Percentiles rank a stretch among this genome's conserved stretches.
These are phyloP conservation scores for Penicillium sp. DNA, from an alignment of 2,329 filamentous ascomycete genomes.

Conservation along the genomic window DNA sequence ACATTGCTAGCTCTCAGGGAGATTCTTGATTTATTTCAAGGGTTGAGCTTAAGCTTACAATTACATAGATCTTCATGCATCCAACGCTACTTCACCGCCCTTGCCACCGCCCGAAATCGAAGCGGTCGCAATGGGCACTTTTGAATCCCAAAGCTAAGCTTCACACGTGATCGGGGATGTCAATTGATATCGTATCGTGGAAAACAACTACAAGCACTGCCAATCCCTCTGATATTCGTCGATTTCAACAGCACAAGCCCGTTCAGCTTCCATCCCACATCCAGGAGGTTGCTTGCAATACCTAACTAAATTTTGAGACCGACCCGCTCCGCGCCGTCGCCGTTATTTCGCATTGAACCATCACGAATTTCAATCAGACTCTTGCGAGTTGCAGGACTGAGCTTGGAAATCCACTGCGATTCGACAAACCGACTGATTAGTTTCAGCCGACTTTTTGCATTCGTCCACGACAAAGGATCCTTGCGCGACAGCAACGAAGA, in stretches of 20 bases:
- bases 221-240: not conserved
- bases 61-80: no score
- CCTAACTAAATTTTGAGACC: not conserved
- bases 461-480: not conserved
- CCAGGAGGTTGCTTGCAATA: not conserved
- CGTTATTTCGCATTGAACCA: not conserved
- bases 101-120: not conserved
- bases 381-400: not conserved
- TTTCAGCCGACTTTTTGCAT: not conserved
- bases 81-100: not conserved
- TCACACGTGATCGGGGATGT: constrained; percentile 11
- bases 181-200: constrained; percentile 2
- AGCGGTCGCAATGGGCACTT: not conserved
- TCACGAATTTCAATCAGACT: not conserved
- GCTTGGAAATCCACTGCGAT: not conserved
- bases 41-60: no score
- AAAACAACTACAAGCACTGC: constrained; percentile 5
- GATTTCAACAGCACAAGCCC: not conserved
- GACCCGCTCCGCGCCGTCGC: not conserved
- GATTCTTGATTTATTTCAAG: no score
- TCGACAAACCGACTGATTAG: not conserved
- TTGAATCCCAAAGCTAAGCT: constrained; percentile 2
- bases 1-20: no score
- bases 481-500: constrained; percentile 2
- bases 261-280: not conserved